A percentile compares a stretch with the other conserved stretches of the same genome.
phyloP scores from a whole-genome alignment of 225 moss, liverwort and hornwort species.

The Polytrichum commune region DNA sequence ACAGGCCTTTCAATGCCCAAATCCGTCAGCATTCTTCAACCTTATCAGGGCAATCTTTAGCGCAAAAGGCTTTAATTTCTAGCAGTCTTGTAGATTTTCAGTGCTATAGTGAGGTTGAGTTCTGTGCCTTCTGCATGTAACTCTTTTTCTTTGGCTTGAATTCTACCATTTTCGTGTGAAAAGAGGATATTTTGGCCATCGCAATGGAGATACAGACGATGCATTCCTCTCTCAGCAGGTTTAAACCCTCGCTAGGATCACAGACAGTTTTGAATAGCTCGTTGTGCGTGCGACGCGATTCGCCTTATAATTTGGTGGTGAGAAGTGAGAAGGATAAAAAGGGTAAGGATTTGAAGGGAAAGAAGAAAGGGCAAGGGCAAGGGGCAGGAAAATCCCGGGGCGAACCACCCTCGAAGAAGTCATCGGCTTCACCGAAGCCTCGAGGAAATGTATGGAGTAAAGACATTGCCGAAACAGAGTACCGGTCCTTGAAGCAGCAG shows the following conservation, averaged over 20 bases:
- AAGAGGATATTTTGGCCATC: too few species aligned
- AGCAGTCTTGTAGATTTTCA: constrained; percentile 7
- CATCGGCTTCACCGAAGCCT: constrained; percentile 16
- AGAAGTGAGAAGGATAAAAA: constrained; percentile 45
- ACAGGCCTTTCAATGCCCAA: constrained; percentile 16
- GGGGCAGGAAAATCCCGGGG: constrained; percentile 22
- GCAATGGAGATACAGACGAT: too few species aligned
- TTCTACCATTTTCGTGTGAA: too few species aligned
- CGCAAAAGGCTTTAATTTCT: constrained; percentile 23
- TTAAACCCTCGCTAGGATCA: too few species aligned
- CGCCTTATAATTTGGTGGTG: constrained; percentile 19
- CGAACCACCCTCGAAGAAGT: constrained; percentile 9
- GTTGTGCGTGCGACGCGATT: too few species aligned
- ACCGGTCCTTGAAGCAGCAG: constrained; percentile 22
- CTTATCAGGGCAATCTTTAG: constrained; percentile 15
- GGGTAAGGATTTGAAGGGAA: constrained; percentile 43
- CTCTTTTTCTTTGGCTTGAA: too few species aligned
- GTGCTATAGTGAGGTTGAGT: too few species aligned
- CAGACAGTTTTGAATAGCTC: too few species aligned
- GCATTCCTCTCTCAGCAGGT: too few species aligned
- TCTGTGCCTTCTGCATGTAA: too few species aligned
- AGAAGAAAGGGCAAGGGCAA: constrained; percentile 26
- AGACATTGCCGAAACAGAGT: constrained; percentile 47
- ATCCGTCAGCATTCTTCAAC: background rate
- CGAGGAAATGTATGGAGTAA: constrained; percentile 52